phyloP scores from a whole-genome alignment of 371 early-diverging fungal genomes.

The Mucor sp. region DNA sequence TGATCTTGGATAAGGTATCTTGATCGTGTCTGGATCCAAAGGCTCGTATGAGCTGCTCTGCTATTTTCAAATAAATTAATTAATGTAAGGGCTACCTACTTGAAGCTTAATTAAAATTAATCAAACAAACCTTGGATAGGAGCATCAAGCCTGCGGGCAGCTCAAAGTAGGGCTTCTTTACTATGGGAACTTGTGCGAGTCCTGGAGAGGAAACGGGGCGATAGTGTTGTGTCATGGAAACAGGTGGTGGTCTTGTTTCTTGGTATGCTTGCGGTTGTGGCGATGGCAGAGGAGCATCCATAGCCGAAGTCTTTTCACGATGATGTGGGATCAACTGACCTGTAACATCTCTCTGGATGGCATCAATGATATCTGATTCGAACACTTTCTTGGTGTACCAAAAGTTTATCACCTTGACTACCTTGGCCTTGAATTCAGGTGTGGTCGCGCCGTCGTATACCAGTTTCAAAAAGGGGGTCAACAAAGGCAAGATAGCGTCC shows the following conservation, averaged over 20 bases:
- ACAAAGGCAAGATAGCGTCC: slow-evolving; percentile 51
- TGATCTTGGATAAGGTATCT: slow-evolving; percentile 31
- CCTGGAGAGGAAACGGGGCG: neutral
- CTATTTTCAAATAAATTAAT: neutral
- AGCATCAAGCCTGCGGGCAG: slow-evolving; percentile 65
- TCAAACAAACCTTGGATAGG: slow-evolving; percentile 39
- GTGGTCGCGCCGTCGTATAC: slow-evolving; percentile 53
- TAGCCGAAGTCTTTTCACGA: neutral
- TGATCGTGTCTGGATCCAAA: slow-evolving; percentile 41
- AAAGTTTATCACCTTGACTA: slow-evolving; percentile 61
- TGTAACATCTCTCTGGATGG: slow-evolving; percentile 39
- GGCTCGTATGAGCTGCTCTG: slow-evolving; percentile 47
- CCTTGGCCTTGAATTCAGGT: slow-evolving; percentile 51
- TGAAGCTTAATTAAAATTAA: neutral
- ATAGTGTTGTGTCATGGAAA: neutral
- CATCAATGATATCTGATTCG: slow-evolving; percentile 36
- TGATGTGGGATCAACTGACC: slow-evolving; percentile 18
- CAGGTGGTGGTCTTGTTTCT: neutral
- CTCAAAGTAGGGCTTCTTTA: slow-evolving; percentile 49
- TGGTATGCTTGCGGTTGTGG: neutral
- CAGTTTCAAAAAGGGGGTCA: slow-evolving; percentile 52
- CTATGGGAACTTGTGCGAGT: neutral
- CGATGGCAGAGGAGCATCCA: neutral
- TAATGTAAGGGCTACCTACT: neutral
- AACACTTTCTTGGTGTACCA: slow-evolving; percentile 59